Evolutionary conservation across 192 early-diverging fungal genomes (phyloP), one percentile per base, ranked within the genome.

Genomic region (Dispira simplex): DNA sequence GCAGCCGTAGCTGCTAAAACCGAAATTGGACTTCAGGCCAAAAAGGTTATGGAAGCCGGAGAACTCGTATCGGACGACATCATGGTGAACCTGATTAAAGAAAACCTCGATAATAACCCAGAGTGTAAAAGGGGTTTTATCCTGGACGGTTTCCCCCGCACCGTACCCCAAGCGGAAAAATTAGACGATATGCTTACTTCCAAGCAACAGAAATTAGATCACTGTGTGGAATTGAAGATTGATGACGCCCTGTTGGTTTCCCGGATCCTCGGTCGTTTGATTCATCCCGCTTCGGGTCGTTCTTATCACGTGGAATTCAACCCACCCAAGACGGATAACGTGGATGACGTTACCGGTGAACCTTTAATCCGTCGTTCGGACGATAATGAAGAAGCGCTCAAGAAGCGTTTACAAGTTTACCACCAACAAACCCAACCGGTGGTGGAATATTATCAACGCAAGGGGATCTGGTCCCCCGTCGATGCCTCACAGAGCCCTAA

Each of bases 41-140:
- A 99, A 84, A 93, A 93, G 82, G 84, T 99, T 73, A 99, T 99
- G 97, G 97, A 99, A 68, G 86, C 89, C 21, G 97, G 97, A 64
- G 93, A 89, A 58, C 81, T 99, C 55, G 97, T 99, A 59, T 86
- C 83, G 67, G 97, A 99, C 79, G 97, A 99, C 73, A 97, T 99
- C 77, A 88, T 99, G 82, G 89, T 99, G 63, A 83, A 81, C 69
- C 85, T 99, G 79, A 99, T 99, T 80, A 75, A 89, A 75, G 91
- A 97, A 64, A 97, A 99, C 81, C 77, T 99, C 64, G 85, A 92
- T 64, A 85, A 81, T 74, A 97, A 97, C 84, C 63, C 81, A 48
- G 92, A 91, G 74, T 99, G 97, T 86, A 87, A 86, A 77, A 90
- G 91, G 68, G 97, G 97, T 23, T 99, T 99, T 77, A 99, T 99